A percentile compares a stretch with the other conserved stretches of the same genome.
Conservation (phyloP, 1,284 basidiomycete species). For the Wallemia mellicola region DNA sequence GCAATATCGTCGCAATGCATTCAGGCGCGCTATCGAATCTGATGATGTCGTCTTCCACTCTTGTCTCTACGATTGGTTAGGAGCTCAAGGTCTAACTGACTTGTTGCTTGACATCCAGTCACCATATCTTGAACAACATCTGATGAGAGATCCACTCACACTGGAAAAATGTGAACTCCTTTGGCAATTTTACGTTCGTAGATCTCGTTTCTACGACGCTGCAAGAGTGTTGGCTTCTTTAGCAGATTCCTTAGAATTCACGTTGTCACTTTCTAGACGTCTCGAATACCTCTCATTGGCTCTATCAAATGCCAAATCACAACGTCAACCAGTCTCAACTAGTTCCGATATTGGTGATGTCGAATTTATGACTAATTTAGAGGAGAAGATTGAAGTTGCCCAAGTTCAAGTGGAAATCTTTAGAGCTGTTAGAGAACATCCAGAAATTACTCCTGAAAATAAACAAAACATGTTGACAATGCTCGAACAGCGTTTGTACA, state of each 20-base stretch:
- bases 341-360: constrained; percentile 49
- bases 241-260: constrained; percentile 41
- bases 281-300: constrained; percentile 75
- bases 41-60: constrained; percentile 85
- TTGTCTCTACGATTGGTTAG: constrained; percentile 77
- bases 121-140: constrained; percentile 56
- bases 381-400: constrained; percentile 88
- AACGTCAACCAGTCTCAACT: constrained; percentile 33
- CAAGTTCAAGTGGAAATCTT: constrained; percentile 72
- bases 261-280: constrained; percentile 29
- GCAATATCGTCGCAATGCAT: constrained; percentile 36
- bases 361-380: constrained; percentile 65
- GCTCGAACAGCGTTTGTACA: constrained; percentile 20
- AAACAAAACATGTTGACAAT: constrained; percentile 32
- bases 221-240: constrained; percentile 60
- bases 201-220: constrained; percentile 51
- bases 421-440: constrained; percentile 15
- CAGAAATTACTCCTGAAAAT: constrained; percentile 15
- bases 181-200: constrained; percentile 90
- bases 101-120: constrained; percentile 70
- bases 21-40: constrained; percentile 48
- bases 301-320: constrained; percentile 80
- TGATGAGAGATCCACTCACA: constrained; percentile 47
- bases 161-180: constrained; percentile 61
- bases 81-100: constrained; percentile 45